Evolutionary conservation across 371 early-diverging fungal genomes (phyloP).

Genomic region (Batrachochytrium dendrobatidis): DNA sequence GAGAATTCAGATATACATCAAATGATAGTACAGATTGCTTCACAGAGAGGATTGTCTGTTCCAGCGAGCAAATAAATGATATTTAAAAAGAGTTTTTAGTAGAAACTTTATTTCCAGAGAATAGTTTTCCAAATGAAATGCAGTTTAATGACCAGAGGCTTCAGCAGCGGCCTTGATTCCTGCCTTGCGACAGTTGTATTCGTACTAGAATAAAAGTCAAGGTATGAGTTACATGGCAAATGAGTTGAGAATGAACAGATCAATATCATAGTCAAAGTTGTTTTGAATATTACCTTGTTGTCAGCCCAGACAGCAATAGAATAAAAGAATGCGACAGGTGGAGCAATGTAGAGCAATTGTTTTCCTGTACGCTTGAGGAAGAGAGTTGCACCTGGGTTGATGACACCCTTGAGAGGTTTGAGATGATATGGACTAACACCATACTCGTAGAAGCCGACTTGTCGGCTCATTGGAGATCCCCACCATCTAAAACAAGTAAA

Average conservation of each 20-base stretch:
- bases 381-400: slow-evolving; percentile 35
- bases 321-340: slow-evolving; percentile 32
- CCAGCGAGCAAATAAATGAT: too few species aligned
- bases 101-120: too few species aligned
- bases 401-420: slow-evolving; percentile 37
- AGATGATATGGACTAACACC: slow-evolving; percentile 38
- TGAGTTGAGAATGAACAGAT: too few species aligned
- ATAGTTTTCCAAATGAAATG: too few species aligned
- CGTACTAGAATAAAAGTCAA: not conserved
- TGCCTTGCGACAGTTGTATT: not conserved
- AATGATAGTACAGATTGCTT: too few species aligned
- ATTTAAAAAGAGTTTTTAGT: too few species aligned
- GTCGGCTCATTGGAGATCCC: slow-evolving; percentile 15
- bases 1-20: too few species aligned
- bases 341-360: slow-evolving; percentile 26
- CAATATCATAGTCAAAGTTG: too few species aligned
- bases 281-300: slow-evolving; percentile 34
- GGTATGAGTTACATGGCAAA: not conserved
- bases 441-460: slow-evolving; percentile 38
- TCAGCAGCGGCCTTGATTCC: not conserved
- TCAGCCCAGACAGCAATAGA: slow-evolving; percentile 30
- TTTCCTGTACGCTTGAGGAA: slow-evolving; percentile 20
- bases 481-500: slow-evolving; percentile 13
- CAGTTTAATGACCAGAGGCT: not conserved
- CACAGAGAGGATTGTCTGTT: too few species aligned